Evolutionary conservation across 2,329 filamentous ascomycete species (phyloP).

Genomic region (Acrocalymma vagum): DNA sequence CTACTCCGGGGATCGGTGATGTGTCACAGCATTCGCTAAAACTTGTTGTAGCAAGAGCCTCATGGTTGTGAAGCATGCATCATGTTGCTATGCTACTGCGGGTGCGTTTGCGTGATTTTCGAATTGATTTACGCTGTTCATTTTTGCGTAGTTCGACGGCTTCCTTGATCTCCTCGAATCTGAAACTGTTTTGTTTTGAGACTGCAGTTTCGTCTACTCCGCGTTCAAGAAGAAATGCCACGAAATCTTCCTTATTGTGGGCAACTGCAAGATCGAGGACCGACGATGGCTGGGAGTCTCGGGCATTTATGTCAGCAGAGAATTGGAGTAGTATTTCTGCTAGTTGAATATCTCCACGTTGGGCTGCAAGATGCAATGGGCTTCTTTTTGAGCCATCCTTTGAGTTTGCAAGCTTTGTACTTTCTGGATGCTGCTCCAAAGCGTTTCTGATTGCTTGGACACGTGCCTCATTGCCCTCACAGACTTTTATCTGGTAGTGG

Average conservation of each 20-base stretch:
- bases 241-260: constrained; percentile 16
- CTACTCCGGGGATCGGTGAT: too few relatives aligned
- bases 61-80: too few relatives aligned
- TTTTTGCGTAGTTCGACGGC: constrained; percentile 11
- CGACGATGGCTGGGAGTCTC: constrained; percentile 18
- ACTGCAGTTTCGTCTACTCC: constrained; percentile 18
- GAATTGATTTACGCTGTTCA: too few relatives aligned
- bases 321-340: constrained; percentile 16
- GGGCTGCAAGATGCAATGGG: constrained; percentile 23
- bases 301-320: constrained; percentile 23
- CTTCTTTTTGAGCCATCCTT: constrained; percentile 17
- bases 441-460: constrained; percentile 7
- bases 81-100: too few relatives aligned
- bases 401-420: constrained; percentile 13
- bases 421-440: constrained; percentile 15
- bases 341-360: constrained; percentile 17
- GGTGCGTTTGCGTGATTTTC: too few relatives aligned
- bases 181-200: constrained; percentile 8
- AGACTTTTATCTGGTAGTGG: constrained; percentile 19
- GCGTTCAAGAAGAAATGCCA: constrained; percentile 15
- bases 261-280: constrained; percentile 25
- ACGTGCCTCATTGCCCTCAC: constrained; percentile 3
- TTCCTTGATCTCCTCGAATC: constrained; percentile 19
- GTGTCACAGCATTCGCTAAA: too few relatives aligned
- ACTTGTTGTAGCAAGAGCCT: too few relatives aligned